A percentile compares a stretch with the other conserved stretches of the same genome.
Conservation (phyloP, 1,139 yeast genomes). For the Debaryomyces nepalensis region DNA sequence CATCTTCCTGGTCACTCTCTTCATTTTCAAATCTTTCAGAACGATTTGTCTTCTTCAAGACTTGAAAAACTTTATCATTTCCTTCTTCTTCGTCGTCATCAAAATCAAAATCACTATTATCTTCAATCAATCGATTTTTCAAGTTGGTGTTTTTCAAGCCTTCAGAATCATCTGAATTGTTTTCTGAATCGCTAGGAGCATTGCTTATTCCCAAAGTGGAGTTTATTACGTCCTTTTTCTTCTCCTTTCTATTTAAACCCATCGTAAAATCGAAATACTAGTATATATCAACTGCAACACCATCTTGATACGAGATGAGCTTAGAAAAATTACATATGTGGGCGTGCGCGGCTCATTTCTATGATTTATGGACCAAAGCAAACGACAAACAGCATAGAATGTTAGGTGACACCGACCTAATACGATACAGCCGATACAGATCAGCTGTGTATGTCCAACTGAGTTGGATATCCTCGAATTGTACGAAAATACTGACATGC, state of each 20-base stretch:
- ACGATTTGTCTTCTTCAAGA: conserved; percentile 15
- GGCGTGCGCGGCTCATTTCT: background rate
- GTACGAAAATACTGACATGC: no score
- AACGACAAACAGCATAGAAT: no score
- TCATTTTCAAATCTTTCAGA: conserved; percentile 17
- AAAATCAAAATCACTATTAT: conserved; percentile 13
- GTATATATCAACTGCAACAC: background rate
- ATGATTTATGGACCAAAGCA: background rate
- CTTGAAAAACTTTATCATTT: conserved; percentile 16
- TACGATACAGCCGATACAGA: no score
- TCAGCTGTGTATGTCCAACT: no score
- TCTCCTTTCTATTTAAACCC: background rate
- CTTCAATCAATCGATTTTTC: conserved; percentile 13
- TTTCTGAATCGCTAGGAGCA: background rate
- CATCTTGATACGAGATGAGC: conserved; percentile 6
- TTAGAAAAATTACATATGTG: background rate
- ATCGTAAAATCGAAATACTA: background rate
- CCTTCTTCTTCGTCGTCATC: conserved; percentile 16
- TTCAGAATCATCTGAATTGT: conserved; percentile 2
- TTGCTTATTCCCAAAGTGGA: background rate
- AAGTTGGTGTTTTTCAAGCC: conserved; percentile 13
- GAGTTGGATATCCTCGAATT: no score
- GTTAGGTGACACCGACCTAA: no score
- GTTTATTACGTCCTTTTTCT: background rate
- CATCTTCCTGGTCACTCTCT: conserved; percentile 18